Percentiles rank a stretch among this genome's conserved stretches.
Evolutionary conservation across 2,329 filamentous ascomycete species (phyloP).

Genomic region (Cercospora zeae-maydis): DNA sequence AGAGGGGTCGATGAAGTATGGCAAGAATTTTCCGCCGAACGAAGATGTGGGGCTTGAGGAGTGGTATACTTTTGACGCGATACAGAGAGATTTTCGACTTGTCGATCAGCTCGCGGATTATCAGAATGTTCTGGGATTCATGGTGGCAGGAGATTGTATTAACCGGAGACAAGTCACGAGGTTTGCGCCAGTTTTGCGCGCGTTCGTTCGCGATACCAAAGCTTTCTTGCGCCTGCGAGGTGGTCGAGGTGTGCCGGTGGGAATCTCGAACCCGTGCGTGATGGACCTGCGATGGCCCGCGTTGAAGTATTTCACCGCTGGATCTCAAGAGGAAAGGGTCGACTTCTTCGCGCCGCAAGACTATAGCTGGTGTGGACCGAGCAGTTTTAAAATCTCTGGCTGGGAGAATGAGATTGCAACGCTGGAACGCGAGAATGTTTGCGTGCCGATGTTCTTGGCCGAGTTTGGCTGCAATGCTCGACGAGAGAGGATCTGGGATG

Average conservation of each 20-base stretch:
- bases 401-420: constrained; percentile 20
- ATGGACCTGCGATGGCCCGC: not conserved
- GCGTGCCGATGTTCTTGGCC: constrained; percentile 21
- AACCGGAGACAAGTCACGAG: constrained; percentile 1
- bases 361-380: constrained; percentile 20
- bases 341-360: constrained; percentile 20
- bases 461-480: constrained; percentile 20
- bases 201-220: constrained; percentile 22
- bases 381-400: constrained; percentile 23
- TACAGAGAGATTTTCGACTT: constrained; percentile 15
- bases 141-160: constrained; percentile 8
- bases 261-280: constrained; percentile 9
- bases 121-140: constrained; percentile 24
- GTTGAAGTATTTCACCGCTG: constrained; percentile 24
- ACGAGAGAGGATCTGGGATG: constrained; percentile 18
- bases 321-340: constrained; percentile 5
- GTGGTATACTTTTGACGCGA: constrained; percentile 11
- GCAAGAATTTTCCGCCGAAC: too few species aligned
- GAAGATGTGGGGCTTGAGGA: constrained; percentile 6
- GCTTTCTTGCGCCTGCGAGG: constrained; percentile 16
- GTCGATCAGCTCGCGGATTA: constrained; percentile 20
- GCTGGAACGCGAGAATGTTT: not conserved
- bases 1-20: too few species aligned
- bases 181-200: constrained; percentile 22
- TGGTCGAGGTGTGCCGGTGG: constrained; percentile 18